Conservation (phyloP, 306 rosid genomes). For the Cotoneaster glaucophyllus region DNA sequence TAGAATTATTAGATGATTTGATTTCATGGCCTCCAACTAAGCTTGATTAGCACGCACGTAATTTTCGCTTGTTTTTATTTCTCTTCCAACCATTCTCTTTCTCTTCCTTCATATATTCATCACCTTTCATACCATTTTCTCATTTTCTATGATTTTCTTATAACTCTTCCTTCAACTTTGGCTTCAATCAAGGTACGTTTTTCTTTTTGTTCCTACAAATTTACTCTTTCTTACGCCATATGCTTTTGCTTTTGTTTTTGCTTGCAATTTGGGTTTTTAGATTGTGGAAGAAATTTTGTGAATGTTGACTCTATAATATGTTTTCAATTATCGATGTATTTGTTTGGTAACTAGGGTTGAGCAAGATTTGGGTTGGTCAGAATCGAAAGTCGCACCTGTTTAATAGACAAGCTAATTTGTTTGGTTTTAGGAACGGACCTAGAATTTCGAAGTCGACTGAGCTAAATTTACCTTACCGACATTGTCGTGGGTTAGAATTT, state of each 20-base stretch:
- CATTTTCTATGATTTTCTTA: neutral
- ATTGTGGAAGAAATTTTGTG: neutral
- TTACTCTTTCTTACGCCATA: constrained; percentile 16
- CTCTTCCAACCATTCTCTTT: constrained; percentile 17
- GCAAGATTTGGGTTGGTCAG: neutral
- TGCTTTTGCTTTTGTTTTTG: constrained; percentile 1
- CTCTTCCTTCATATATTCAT: constrained; percentile 16
- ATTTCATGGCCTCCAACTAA: constrained; percentile 27
- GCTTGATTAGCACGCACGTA: neutral
- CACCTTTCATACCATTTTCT: constrained; percentile 18
- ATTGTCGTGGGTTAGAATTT: no score
- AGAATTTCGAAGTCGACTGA: no score
- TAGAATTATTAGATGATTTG: neutral
- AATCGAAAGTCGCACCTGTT: neutral
- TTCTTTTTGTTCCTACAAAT: constrained; percentile 19
- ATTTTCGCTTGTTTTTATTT: constrained; percentile 6
- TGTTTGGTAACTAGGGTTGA: neutral
- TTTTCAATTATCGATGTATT: neutral
- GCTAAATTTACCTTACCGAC: no score
- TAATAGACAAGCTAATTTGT: neutral
- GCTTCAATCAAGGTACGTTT: constrained; percentile 56
- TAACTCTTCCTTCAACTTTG: constrained; percentile 22
- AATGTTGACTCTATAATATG: neutral
- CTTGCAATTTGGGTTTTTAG: constrained; percentile 1
- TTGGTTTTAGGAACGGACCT: no score